Evolutionary conservation across 2,329 filamentous ascomycete genomes (phyloP).

Genomic region (Clarireedia paspali): DNA sequence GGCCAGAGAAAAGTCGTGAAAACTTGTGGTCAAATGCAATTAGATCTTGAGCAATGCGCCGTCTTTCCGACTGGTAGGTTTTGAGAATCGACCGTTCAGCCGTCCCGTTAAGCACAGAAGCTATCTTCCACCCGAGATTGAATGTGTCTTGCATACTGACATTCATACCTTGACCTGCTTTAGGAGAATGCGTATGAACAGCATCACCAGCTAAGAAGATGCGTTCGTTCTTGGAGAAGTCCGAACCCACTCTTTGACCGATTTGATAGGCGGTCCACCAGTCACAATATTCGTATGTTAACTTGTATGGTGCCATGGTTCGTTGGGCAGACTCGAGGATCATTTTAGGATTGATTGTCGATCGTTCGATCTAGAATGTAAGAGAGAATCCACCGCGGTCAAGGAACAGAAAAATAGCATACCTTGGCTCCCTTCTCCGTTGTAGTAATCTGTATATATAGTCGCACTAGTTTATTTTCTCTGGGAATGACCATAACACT

Average conservation of each 20-base stretch:
- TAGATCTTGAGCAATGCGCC: slow-evolving; percentile 54
- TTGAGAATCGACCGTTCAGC: slow-evolving; percentile 45
- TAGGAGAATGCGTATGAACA: slow-evolving; percentile 50
- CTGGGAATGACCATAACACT: slow-evolving; percentile 55
- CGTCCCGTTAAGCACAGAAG: slow-evolving; percentile 16
- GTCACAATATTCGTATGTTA: slow-evolving; percentile 55
- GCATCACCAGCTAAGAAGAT: slow-evolving; percentile 49
- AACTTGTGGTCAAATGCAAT: slow-evolving; percentile 56
- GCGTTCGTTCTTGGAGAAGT: slow-evolving; percentile 31
- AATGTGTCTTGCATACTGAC: slow-evolving; percentile 54
- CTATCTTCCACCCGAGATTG: slow-evolving; percentile 55
- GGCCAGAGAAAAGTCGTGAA: slow-evolving; percentile 47
- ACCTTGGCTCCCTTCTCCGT: slow-evolving; percentile 35
- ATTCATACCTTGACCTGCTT: slow-evolving; percentile 56
- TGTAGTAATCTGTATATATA: slow-evolving; percentile 54
- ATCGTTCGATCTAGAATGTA: slow-evolving; percentile 40
- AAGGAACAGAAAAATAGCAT: not conserved
- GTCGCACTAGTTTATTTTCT: slow-evolving; percentile 47
- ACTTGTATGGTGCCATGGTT: slow-evolving; percentile 59
- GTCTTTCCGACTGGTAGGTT: slow-evolving; percentile 56
- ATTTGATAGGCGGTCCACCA: slow-evolving; percentile 56
- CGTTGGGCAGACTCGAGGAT: slow-evolving; percentile 56
- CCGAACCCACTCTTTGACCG: slow-evolving; percentile 50
- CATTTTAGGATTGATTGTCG: slow-evolving; percentile 53
- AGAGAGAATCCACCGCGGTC: no score